Evolutionary conservation across 2,329 filamentous ascomycete genomes (phyloP), one percentile per base, ranked within the genome.

Genomic region (Pochonia chlamydosporia): DNA sequence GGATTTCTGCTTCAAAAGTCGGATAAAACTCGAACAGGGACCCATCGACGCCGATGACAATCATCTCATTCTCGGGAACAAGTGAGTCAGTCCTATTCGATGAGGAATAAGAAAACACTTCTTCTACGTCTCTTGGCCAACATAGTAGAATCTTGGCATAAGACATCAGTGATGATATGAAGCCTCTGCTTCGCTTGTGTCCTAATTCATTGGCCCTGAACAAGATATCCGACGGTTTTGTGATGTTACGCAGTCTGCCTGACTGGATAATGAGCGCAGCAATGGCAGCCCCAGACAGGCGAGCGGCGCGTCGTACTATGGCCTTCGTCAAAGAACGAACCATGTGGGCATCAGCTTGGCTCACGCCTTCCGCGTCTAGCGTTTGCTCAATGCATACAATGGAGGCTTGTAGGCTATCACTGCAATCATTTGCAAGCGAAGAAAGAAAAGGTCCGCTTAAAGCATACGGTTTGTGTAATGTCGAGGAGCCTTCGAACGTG

Each of bases 11-110:
- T 58, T 87, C 82, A 55, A 87, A 89, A 40, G 74, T 74, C 5
- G 85, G 84, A 57, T 87, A 87, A 62, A 84, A 86, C 59, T 89
- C 85, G 3, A 87, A 82, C 40, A 89, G 65, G 50, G 78, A 83
- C 35, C 85, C 85, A 57, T 89, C 85, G 4, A 88, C 83, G 51
- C 85, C 85, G 47, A 89, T 73, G 55, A 88, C 85, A 31, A 70
- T 61, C 4, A 82, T 72, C 11, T 79, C 67, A 2, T 41, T 21
- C 4, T 21, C 36, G 43, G 7, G 26, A 28, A 28, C 7, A 28
- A 13, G 26, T 13, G 26, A 28, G 26, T 28, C 1, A 18, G 28
- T 36, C 35, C 23, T 40, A 43, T 75, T 72, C 13, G 33, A 39
- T 5, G 42, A 44, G 3, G 40, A 21, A 21, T 33, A 36, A 16